A percentile compares a stretch with the other conserved stretches of the same genome.
Evolutionary conservation across 2,329 filamentous ascomycete species (phyloP).

Genomic region (Paecilomyces niveus): DNA sequence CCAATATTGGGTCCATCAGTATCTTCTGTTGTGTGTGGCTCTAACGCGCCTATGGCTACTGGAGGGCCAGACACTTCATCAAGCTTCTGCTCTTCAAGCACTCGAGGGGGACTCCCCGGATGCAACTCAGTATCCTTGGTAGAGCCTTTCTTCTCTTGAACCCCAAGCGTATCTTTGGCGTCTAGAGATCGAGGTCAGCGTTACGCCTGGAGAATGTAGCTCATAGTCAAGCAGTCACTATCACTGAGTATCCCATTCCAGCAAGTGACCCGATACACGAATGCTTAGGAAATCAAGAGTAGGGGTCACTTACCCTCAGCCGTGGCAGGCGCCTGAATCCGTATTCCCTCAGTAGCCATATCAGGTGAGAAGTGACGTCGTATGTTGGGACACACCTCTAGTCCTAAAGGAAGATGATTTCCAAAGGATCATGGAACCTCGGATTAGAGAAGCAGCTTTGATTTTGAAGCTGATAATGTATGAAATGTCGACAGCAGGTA

Average conservation of each 20-base stretch:
- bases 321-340: slow-evolving; percentile 7
- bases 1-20: slow-evolving; percentile 8
- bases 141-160: not conserved
- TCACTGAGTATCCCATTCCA: not conserved
- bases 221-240: not conserved
- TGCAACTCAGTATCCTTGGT: not conserved
- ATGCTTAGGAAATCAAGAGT: not conserved
- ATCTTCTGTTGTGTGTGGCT: slow-evolving; percentile 1
- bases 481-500: slow-evolving; percentile 2
- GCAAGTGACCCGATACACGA: not conserved
- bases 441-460: not conserved
- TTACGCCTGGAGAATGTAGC: not conserved
- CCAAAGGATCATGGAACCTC: slow-evolving; percentile 2
- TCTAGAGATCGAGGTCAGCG: not conserved
- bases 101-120: not conserved
- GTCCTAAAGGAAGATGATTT: slow-evolving; percentile 5
- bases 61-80: not conserved
- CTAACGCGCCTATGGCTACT: not conserved
- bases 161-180: not conserved
- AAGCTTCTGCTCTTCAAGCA: not conserved
- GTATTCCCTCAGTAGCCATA: slow-evolving; percentile 19
- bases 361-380: slow-evolving; percentile 16
- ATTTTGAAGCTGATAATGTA: not conserved
- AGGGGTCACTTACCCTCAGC: slow-evolving; percentile 15
- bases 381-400: slow-evolving; percentile 2